A percentile compares a stretch with the other conserved stretches of the same genome.
These are phyloP conservation scores for Fraxinus dipetala DNA, from an alignment of 305 asterid genomes.

Conservation along the genomic window DNA sequence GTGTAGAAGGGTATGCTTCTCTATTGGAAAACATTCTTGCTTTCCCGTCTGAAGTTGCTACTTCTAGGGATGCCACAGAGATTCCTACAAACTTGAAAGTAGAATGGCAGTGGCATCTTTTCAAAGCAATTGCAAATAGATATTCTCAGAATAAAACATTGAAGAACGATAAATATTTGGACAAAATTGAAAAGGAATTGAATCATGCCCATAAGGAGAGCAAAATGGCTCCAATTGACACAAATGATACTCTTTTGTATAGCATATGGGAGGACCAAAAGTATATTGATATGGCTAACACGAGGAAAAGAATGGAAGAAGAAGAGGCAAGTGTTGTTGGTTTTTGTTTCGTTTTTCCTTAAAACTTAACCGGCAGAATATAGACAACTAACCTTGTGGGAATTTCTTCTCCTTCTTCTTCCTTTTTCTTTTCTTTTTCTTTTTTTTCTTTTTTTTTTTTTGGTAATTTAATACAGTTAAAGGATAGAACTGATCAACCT, in stretches of 20 bases:
- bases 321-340: constrained; percentile 55
- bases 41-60: constrained; percentile 75
- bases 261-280: constrained; percentile 84
- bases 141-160: constrained; percentile 28
- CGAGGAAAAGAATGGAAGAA: constrained; percentile 78
- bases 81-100: constrained; percentile 49
- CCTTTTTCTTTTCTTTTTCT: not conserved
- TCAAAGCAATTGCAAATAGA: constrained; percentile 35
- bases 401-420: not conserved
- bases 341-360: constrained; percentile 9
- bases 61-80: constrained; percentile 38
- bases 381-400: not conserved
- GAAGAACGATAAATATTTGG: constrained; percentile 21
- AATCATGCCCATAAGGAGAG: constrained; percentile 42
- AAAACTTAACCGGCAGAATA: not conserved
- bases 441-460: not conserved
- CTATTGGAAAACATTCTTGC: constrained; percentile 63
- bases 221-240: constrained; percentile 27
- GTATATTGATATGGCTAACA: constrained; percentile 44
- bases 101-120: constrained; percentile 71
- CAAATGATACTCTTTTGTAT: constrained; percentile 50
- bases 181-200: constrained; percentile 52
- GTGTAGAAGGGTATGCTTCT: constrained; percentile 71
- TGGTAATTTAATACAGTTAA: constrained; percentile 56
- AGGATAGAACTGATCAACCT: constrained; percentile 84